Evolutionary conservation across 2,329 filamentous ascomycete genomes (phyloP).

Genomic region (Penicillium sp.): DNA sequence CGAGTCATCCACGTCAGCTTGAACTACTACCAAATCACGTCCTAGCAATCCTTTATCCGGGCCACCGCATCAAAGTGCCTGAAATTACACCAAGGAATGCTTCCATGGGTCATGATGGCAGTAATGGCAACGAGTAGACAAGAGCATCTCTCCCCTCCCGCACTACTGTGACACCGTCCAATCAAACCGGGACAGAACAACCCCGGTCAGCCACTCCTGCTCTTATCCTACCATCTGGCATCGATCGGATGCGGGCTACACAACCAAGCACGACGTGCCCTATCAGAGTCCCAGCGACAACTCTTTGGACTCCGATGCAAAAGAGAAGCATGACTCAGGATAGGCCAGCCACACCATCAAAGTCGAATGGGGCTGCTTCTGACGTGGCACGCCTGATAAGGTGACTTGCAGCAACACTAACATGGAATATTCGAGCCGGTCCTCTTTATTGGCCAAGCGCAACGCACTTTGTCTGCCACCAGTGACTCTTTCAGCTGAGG

Average conservation of each 20-base stretch:
- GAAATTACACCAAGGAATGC: background rate
- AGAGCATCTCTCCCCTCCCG: slow-evolving; percentile 2
- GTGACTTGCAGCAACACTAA: slow-evolving; percentile 12
- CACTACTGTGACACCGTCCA: slow-evolving; percentile 10
- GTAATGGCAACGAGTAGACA: background rate
- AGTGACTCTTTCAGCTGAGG: slow-evolving; percentile 8
- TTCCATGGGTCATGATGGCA: background rate
- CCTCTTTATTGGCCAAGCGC: slow-evolving; percentile 4
- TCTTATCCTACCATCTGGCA: slow-evolving; percentile 1
- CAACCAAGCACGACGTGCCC: slow-evolving; percentile 7
- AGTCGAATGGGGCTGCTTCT: slow-evolving; percentile 20
- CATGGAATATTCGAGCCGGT: slow-evolving; percentile 11
- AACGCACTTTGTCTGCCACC: slow-evolving; percentile 1
- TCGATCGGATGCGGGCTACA: slow-evolving; percentile 9
- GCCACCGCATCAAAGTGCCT: slow-evolving; percentile 1
- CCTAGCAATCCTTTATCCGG: background rate
- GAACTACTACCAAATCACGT: slow-evolving; percentile 9
- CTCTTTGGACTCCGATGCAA: slow-evolving; percentile 18
- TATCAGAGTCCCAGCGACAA: slow-evolving; percentile 10
- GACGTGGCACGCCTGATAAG: slow-evolving; percentile 31
- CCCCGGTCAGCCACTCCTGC: background rate
- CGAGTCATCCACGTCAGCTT: slow-evolving; percentile 19
- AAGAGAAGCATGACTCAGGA: slow-evolving; percentile 10
- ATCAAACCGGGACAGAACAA: slow-evolving; percentile 4
- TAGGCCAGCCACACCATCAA: slow-evolving; percentile 12